These are phyloP conservation scores for Cyclotella distinguenda DNA, from an alignment of 108 stramenopile species.

Conservation along the genomic window DNA sequence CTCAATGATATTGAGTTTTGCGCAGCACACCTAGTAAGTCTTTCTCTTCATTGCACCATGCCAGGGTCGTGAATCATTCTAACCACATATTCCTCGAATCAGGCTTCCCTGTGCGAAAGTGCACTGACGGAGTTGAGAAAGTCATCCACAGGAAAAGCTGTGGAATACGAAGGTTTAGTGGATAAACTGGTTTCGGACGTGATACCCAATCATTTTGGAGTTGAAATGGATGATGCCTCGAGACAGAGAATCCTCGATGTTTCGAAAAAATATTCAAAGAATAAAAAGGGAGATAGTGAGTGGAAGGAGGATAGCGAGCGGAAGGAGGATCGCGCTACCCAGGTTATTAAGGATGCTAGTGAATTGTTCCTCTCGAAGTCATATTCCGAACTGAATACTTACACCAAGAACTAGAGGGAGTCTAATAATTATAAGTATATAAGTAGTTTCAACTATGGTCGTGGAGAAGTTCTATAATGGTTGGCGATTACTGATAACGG, in stretches of 20 bases:
- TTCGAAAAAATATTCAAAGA: slow-evolving; percentile 66
- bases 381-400: slow-evolving; percentile 29
- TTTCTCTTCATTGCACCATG: neutral
- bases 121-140: slow-evolving; percentile 42
- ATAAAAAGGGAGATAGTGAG: slow-evolving; percentile 23
- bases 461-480: too few species aligned
- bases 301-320: slow-evolving; percentile 61
- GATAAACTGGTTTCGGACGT: slow-evolving; percentile 54
- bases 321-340: slow-evolving; percentile 57
- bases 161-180: slow-evolving; percentile 74
- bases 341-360: slow-evolving; percentile 54
- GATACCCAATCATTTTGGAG: slow-evolving; percentile 66
- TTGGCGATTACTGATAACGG: too few species aligned
- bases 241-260: slow-evolving; percentile 59
- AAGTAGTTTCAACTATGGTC: too few species aligned
- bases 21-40: slow-evolving; percentile 68
- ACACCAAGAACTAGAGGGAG: neutral
- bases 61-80: neutral
- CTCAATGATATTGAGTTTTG: slow-evolving; percentile 73
- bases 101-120: slow-evolving; percentile 53
- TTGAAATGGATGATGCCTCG: slow-evolving; percentile 31
- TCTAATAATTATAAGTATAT: too few species aligned
- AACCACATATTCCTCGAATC: slow-evolving; percentile 7
- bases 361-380: slow-evolving; percentile 48
- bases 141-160: slow-evolving; percentile 42